Evolutionary conservation across 2,329 filamentous ascomycete genomes (phyloP).

Genomic region (Keithomyces neogunnii): DNA sequence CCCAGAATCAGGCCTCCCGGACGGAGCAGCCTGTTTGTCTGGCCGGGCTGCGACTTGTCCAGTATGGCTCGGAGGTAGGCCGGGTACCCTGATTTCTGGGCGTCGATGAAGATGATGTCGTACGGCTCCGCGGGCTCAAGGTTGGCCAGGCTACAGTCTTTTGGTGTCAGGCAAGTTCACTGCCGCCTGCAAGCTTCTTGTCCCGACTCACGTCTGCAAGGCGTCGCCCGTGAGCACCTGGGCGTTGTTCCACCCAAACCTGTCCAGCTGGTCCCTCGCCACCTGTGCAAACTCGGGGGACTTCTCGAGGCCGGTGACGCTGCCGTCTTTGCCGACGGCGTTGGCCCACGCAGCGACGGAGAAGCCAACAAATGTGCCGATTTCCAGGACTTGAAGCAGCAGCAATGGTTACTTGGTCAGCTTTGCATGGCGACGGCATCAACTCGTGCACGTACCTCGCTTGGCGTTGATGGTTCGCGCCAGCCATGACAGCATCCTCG

Average conservation of each 20-base stretch:
- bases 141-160: conserved; percentile 15
- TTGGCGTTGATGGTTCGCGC: conserved; percentile 2
- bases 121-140: conserved; percentile 29
- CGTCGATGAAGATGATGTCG: conserved; percentile 39
- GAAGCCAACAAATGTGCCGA: conserved; percentile 5
- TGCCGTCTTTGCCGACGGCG: conserved; percentile 1
- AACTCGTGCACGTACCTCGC: conserved; percentile 2
- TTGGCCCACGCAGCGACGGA: conserved; percentile 4
- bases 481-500: conserved; percentile 7
- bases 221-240: not conserved
- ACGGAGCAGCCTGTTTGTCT: conserved; percentile 15
- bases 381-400: conserved; percentile 1
- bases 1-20: conserved; percentile 14
- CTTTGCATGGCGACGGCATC: not conserved
- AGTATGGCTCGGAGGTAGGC: conserved; percentile 31
- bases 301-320: conserved; percentile 3
- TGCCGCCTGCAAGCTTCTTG: not conserved
- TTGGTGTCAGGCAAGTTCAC: not conserved
- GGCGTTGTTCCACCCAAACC: not conserved
- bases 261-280: not conserved
- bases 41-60: conserved; percentile 24
- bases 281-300: conserved; percentile 3
- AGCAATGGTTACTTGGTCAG: not conserved
- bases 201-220: not conserved
- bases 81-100: conserved; percentile 36